phyloP scores from a whole-genome alignment of 495 filamentous ascomycete species.

The Echria macrotheca region DNA sequence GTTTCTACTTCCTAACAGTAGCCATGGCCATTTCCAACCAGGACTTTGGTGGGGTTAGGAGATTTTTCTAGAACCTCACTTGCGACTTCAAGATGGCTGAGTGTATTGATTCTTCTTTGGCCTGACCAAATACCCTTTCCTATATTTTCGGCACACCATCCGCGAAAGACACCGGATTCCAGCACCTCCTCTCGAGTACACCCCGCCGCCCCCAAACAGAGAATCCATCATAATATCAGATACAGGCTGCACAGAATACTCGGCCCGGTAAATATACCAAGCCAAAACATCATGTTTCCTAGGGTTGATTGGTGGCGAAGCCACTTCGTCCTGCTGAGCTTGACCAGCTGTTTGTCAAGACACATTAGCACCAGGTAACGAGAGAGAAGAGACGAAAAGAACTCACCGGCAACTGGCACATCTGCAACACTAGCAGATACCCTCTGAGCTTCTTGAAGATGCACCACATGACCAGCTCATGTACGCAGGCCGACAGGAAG shows the following conservation, averaged over 20 bases:
- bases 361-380: constrained; percentile 11
- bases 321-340: constrained; percentile 55
- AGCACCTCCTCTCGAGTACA: too few species aligned
- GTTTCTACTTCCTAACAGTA: too few species aligned
- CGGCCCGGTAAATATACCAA: constrained; percentile 65
- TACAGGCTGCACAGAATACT: constrained; percentile 68
- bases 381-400: too few species aligned
- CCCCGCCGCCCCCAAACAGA: too few species aligned
- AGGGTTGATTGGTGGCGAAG: constrained; percentile 54
- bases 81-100: too few species aligned
- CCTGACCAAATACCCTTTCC: too few species aligned
- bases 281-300: constrained; percentile 71
- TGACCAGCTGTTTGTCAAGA: constrained; percentile 42
- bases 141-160: too few species aligned
- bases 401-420: constrained; percentile 58
- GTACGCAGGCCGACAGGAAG: constrained; percentile 60
- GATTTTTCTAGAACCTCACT: too few species aligned
- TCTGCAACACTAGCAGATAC: constrained; percentile 64
- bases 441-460: constrained; percentile 73
- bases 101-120: too few species aligned
- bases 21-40: too few species aligned
- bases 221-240: constrained; percentile 55
- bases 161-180: too few species aligned
- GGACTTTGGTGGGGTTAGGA: too few species aligned
- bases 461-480: constrained; percentile 72